These are phyloP conservation scores for Mycena floridula DNA, from an alignment of 768 basidiomycete genomes.

Conservation along the genomic window DNA sequence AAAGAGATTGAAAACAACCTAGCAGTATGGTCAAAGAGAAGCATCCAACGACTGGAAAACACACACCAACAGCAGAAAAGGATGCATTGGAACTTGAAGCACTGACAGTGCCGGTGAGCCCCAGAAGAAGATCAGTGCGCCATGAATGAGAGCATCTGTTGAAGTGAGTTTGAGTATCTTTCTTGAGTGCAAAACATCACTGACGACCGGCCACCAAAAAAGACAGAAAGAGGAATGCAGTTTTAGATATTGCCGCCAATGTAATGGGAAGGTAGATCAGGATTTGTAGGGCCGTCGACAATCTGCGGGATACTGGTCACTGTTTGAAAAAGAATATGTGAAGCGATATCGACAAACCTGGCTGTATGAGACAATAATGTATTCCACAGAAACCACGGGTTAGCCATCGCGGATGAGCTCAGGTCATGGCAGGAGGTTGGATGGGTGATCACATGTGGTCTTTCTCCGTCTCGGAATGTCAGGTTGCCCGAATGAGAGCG, in stretches of 20 bases:
- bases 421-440: too few relatives aligned
- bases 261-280: slow-evolving; percentile 81
- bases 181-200: too few relatives aligned
- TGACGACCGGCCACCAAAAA: slow-evolving; percentile 67
- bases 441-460: too few relatives aligned
- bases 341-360: background rate
- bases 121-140: slow-evolving; percentile 68
- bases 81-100: slow-evolving; percentile 81
- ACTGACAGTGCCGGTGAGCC: slow-evolving; percentile 67
- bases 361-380: slow-evolving; percentile 4
- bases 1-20: slow-evolving; percentile 82
- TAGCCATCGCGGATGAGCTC: too few relatives aligned
- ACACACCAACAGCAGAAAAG: slow-evolving; percentile 81
- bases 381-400: slow-evolving; percentile 1
- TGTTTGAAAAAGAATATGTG: background rate
- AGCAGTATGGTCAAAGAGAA: too few relatives aligned
- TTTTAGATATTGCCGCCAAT: slow-evolving; percentile 72
- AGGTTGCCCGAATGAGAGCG: too few relatives aligned
- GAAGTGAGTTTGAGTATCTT: too few relatives aligned
- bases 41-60: too few relatives aligned
- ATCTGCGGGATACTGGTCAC: slow-evolving; percentile 30
- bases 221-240: slow-evolving; percentile 78
- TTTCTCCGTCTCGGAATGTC: too few relatives aligned
- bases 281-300: slow-evolving; percentile 76
- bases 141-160: slow-evolving; percentile 81